Evolutionary conservation across 2,329 filamentous ascomycete species (phyloP).

Genomic region (Pseudocercospora macadamiae): DNA sequence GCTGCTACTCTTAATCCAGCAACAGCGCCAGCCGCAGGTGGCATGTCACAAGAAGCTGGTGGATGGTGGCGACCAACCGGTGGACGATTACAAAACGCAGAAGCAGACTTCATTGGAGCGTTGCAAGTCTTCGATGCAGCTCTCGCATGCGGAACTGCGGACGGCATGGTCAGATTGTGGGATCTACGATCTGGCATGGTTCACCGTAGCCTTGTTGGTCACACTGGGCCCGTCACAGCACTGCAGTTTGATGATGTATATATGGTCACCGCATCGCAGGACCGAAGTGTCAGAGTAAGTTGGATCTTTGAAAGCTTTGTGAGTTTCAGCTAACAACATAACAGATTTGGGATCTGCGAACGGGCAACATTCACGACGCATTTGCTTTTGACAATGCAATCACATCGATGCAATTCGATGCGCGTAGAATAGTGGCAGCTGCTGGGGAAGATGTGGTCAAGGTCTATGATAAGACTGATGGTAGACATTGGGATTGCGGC

Average conservation of each 20-base stretch:
- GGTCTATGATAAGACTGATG: conserved; percentile 97
- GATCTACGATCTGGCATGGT: conserved; percentile 95
- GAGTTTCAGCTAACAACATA: conserved; percentile 31
- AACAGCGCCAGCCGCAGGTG: conserved; percentile 18
- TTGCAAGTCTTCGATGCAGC: conserved; percentile 96
- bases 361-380: conserved; percentile 91
- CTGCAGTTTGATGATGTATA: conserved; percentile 96
- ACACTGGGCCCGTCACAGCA: conserved; percentile 91
- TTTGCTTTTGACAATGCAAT: conserved; percentile 93
- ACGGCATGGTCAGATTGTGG: conserved; percentile 96
- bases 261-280: conserved; percentile 87
- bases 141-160: conserved; percentile 91
- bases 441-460: conserved; percentile 94
- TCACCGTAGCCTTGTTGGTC: conserved; percentile 92
- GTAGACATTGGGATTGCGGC: conserved; percentile 94
- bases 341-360: conserved; percentile 98
- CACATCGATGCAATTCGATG: conserved; percentile 97
- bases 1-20: conserved; percentile 60
- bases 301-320: too few species aligned
- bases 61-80: conserved; percentile 73
- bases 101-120: conserved; percentile 90
- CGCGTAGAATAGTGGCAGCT: conserved; percentile 83
- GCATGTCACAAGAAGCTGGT: conserved; percentile 22
- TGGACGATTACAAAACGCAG: conserved; percentile 58
- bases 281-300: conserved; percentile 91